A percentile compares a stretch with the other conserved stretches of the same genome.
phyloP scores from a whole-genome alignment of 2,329 filamentous ascomycete genomes.

The Cercospora citrullina region DNA sequence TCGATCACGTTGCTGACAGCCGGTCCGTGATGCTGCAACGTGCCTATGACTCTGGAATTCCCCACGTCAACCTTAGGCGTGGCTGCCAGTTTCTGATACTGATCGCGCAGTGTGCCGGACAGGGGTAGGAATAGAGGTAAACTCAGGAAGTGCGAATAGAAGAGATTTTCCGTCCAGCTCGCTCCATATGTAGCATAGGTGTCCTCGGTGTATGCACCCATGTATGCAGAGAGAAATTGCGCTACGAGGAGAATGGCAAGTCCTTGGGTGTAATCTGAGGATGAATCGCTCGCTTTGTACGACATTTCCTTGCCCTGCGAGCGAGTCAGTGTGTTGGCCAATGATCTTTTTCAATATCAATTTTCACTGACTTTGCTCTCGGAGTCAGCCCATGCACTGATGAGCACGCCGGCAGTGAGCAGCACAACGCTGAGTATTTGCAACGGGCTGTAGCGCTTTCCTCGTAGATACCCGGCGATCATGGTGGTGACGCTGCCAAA shows the following conservation, averaged over 20 bases:
- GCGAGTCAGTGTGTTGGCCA: slow-evolving; percentile 14
- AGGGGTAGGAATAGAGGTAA: slow-evolving; percentile 76
- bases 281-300: slow-evolving; percentile 42
- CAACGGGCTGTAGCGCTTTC: slow-evolving; percentile 76
- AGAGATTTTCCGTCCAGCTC: slow-evolving; percentile 93
- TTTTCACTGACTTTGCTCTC: slow-evolving; percentile 67
- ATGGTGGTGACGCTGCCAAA: slow-evolving; percentile 96
- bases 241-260: slow-evolving; percentile 82
- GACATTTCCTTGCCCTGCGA: slow-evolving; percentile 47
- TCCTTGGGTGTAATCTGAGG: slow-evolving; percentile 63
- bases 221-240: slow-evolving; percentile 85
- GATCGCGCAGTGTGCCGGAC: slow-evolving; percentile 61
- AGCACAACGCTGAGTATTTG: slow-evolving; percentile 81
- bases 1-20: slow-evolving; percentile 14
- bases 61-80: slow-evolving; percentile 50
- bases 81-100: slow-evolving; percentile 62
- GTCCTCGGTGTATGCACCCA: slow-evolving; percentile 92
- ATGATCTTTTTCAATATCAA: neutral
- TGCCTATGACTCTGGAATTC: slow-evolving; percentile 7
- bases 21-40: slow-evolving; percentile 11
- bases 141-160: slow-evolving; percentile 81
- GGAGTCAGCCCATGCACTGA: slow-evolving; percentile 87
- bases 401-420: slow-evolving; percentile 81
- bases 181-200: slow-evolving; percentile 83
- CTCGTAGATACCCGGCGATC: slow-evolving; percentile 81